Conservation (phyloP, 1,139 yeast genomes). For the Yarrowia galli region DNA sequence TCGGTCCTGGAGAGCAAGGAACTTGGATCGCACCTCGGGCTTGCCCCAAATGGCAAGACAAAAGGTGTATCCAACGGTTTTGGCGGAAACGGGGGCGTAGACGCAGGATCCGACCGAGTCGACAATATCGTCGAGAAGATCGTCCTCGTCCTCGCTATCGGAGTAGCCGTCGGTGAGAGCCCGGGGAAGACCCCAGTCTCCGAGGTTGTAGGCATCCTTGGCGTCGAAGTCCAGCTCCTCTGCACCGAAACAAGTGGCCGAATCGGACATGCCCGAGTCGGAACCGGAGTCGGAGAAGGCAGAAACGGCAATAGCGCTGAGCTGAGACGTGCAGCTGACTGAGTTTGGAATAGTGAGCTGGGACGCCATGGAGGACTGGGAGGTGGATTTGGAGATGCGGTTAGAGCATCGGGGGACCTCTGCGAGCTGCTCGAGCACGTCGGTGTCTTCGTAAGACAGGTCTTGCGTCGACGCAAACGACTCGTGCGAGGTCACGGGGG, state of each 20-base stretch:
- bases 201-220: slow-evolving; percentile 38
- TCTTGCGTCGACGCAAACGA: slow-evolving; percentile 23
- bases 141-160: slow-evolving; percentile 38
- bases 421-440: slow-evolving; percentile 35
- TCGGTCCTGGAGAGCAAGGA: slow-evolving; percentile 34
- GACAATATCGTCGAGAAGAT: slow-evolving; percentile 36
- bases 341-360: slow-evolving; percentile 38
- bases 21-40: slow-evolving; percentile 36
- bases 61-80: slow-evolving; percentile 36
- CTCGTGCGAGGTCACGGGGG: slow-evolving; percentile 35
- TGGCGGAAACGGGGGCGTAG: slow-evolving; percentile 27
- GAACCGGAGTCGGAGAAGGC: slow-evolving; percentile 39
- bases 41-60: slow-evolving; percentile 37
- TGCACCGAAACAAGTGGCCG: slow-evolving; percentile 39
- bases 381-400: slow-evolving; percentile 36
- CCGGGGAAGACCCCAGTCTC: slow-evolving; percentile 36
- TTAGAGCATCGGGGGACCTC: slow-evolving; percentile 35
- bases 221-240: slow-evolving; percentile 34
- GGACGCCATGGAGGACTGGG: slow-evolving; percentile 36
- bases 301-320: slow-evolving; percentile 39
- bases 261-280: slow-evolving; percentile 40
- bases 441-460: slow-evolving; percentile 11
- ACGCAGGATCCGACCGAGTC: slow-evolving; percentile 26
- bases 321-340: slow-evolving; percentile 38
- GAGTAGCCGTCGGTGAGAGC: slow-evolving; percentile 37